Conservation (phyloP, 2,329 filamentous ascomycete genomes). For the Aureobasidium sp. region DNA sequence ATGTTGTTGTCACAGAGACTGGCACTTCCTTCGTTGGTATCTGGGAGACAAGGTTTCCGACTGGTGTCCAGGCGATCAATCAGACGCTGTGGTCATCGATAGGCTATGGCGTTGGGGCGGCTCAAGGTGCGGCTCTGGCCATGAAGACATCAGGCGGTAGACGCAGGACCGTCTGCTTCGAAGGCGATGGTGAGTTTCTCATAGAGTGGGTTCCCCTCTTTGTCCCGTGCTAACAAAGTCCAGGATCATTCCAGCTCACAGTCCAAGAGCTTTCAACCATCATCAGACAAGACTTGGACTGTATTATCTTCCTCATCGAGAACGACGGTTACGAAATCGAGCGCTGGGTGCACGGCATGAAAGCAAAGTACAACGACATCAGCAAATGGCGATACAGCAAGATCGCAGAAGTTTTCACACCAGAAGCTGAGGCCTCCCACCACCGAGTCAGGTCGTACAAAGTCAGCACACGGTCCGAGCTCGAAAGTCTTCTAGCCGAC, state of each 20-base stretch:
- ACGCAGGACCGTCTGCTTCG: constrained; percentile 11
- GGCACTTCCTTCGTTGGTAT: constrained; percentile 85
- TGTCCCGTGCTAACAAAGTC: background rate
- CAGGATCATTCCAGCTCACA: constrained; percentile 69
- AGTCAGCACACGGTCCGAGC: constrained; percentile 17
- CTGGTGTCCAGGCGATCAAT: constrained; percentile 69
- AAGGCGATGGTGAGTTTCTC: constrained; percentile 42
- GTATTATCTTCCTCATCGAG: constrained; percentile 79
- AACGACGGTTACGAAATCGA: constrained; percentile 89
- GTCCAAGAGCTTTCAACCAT: constrained; percentile 80
- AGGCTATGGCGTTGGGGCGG: constrained; percentile 55
- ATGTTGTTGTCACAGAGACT: constrained; percentile 79
- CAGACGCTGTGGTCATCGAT: constrained; percentile 68
- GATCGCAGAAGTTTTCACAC: constrained; percentile 13
- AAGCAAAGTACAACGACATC: constrained; percentile 44
- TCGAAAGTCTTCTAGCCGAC: constrained; percentile 15
- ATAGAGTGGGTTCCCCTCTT: no score
- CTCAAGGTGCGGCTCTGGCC: constrained; percentile 64
- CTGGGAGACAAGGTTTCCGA: constrained; percentile 74
- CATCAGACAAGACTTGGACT: constrained; percentile 62
- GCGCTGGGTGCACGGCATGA: constrained; percentile 66
- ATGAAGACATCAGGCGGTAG: constrained; percentile 34
- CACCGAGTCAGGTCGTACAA: constrained; percentile 10
- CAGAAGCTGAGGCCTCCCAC: background rate
- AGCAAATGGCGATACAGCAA: constrained; percentile 15